A percentile compares a stretch with the other conserved stretches of the same genome.
Evolutionary conservation across 2,329 filamentous ascomycete genomes (phyloP).

Genomic region (Diaporthe humulicola): DNA sequence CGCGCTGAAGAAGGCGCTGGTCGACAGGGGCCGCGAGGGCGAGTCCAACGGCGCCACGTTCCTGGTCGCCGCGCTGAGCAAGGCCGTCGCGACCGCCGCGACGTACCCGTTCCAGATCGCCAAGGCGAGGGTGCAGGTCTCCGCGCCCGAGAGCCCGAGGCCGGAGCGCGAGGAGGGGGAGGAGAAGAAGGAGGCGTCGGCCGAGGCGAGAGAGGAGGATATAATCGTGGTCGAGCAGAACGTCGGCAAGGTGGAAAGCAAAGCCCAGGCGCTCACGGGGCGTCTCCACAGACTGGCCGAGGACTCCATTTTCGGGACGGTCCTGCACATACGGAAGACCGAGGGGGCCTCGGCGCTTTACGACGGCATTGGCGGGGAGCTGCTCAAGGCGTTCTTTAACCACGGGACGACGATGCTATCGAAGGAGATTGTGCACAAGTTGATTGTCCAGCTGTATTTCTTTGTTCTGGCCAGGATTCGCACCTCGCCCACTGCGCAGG

Average conservation of each 20-base stretch:
- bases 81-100: constrained; percentile 79
- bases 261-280: constrained; percentile 45
- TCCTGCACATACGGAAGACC: constrained; percentile 67
- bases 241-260: constrained; percentile 47
- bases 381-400: constrained; percentile 86
- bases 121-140: constrained; percentile 82
- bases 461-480: constrained; percentile 64
- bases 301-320: constrained; percentile 73
- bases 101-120: constrained; percentile 91
- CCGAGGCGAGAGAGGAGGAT: constrained; percentile 25
- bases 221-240: neutral
- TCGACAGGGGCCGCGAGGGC: constrained; percentile 59
- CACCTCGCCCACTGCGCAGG: constrained; percentile 57
- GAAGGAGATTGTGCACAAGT: constrained; percentile 81
- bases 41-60: constrained; percentile 54
- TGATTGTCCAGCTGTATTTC: constrained; percentile 81
- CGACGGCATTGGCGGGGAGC: constrained; percentile 80
- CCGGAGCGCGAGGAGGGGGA: constrained; percentile 48
- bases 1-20: constrained; percentile 71
- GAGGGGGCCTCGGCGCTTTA: constrained; percentile 82
- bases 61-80: constrained; percentile 79
- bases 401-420: constrained; percentile 90
- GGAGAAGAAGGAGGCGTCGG: constrained; percentile 44
- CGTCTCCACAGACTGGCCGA: constrained; percentile 47
- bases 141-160: constrained; percentile 48